Conservation (phyloP, 2,329 filamentous ascomycete species). For the Hypoxylon sp. region DNA sequence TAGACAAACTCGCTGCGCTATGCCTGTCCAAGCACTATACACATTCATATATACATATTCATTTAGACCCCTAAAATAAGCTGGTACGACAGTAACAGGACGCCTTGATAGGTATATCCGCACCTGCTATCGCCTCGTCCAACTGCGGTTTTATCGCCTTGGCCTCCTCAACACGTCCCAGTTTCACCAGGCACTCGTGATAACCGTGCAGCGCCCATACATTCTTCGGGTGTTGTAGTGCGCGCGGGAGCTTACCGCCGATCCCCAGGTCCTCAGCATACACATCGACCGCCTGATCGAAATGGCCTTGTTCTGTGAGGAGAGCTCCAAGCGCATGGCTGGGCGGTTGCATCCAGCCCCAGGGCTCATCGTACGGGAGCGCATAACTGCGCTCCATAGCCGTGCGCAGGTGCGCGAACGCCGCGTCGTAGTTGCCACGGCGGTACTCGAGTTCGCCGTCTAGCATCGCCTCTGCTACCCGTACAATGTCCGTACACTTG, state of each 20-base stretch:
- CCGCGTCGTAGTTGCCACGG: conserved; percentile 67
- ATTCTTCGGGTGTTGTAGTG: conserved; percentile 78
- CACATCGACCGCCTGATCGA: conserved; percentile 68
- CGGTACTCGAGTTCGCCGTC: conserved; percentile 83
- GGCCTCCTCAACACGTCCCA: conserved; percentile 64
- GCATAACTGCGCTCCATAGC: conserved; percentile 73
- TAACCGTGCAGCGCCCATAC: conserved; percentile 83
- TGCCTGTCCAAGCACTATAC: conserved; percentile 2
- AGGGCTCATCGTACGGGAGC: conserved; percentile 80
- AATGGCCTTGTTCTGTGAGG: conserved; percentile 75
- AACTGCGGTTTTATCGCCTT: conserved; percentile 48
- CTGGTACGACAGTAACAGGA: conserved; percentile 57
- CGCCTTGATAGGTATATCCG: conserved; percentile 54
- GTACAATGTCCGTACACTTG: conserved; percentile 73
- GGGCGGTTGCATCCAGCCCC: conserved; percentile 85
- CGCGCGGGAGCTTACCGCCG: conserved; percentile 72
- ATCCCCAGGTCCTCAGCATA: conserved; percentile 75
- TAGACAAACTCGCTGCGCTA: conserved; percentile 1
- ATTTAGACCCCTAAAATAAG: conserved; percentile 19
- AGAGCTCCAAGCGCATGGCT: conserved; percentile 80
- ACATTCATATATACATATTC: background rate
- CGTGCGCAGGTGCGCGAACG: conserved; percentile 71
- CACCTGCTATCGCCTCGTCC: conserved; percentile 45
- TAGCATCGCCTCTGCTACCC: conserved; percentile 72
- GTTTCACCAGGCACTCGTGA: conserved; percentile 75